Percentiles rank a stretch among this genome's conserved stretches.
Conservation (phyloP, 2,329 filamentous ascomycete genomes). For the Pezicula carpinea region DNA sequence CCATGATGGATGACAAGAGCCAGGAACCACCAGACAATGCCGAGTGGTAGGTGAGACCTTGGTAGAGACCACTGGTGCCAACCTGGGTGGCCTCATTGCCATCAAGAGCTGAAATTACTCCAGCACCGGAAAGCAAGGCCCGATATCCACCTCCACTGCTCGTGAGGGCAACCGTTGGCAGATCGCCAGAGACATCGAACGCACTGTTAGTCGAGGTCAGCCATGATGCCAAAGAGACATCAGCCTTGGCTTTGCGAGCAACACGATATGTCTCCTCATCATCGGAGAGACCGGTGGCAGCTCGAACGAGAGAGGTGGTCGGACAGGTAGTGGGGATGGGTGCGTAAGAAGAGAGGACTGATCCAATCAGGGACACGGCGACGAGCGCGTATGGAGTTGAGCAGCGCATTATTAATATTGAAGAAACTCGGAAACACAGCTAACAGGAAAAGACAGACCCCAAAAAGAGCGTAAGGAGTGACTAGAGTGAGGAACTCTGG, state of each 20-base stretch:
- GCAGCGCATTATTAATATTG: not conserved
- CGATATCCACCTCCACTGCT: constrained; percentile 28
- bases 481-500: not conserved
- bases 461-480: not conserved
- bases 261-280: constrained; percentile 7
- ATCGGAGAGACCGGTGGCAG: constrained; percentile 8
- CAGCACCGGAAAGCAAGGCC: constrained; percentile 25
- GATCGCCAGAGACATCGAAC: constrained; percentile 1
- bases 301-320: constrained; percentile 4
- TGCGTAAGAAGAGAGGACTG: constrained; percentile 1
- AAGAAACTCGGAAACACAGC: not conserved
- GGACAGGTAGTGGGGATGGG: constrained; percentile 8
- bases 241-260: constrained; percentile 8
- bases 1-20: constrained; percentile 10
- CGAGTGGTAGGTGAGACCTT: constrained; percentile 12
- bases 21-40: constrained; percentile 12
- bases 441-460: not conserved
- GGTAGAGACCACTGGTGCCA: constrained; percentile 11
- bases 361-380: not conserved
- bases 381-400: not conserved
- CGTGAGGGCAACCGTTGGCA: constrained; percentile 21
- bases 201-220: constrained; percentile 3
- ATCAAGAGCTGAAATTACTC: constrained; percentile 25
- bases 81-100: constrained; percentile 8
- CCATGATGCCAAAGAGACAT: constrained; percentile 6